These are phyloP conservation scores for Microstegium vimineum DNA, from an alignment of 176 grass and related monocot species.

Conservation along the genomic window DNA sequence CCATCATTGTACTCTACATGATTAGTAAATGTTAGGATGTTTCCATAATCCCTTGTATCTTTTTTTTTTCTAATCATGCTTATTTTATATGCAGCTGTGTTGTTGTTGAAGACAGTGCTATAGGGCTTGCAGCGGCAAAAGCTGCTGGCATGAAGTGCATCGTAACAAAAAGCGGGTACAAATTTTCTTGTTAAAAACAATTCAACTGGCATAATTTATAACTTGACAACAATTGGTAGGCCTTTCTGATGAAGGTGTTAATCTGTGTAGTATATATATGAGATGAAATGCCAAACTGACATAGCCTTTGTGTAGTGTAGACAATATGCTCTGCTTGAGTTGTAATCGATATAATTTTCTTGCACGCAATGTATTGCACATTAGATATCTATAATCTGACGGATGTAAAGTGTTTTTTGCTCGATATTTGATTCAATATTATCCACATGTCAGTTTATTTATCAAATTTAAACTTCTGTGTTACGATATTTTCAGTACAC, in stretches of 20 bases:
- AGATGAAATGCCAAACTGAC: not conserved
- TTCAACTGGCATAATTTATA: too few species aligned
- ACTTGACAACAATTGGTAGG: not conserved
- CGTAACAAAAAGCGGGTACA: slow-evolving; percentile 89
- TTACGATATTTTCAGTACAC: not conserved
- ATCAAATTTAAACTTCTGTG: not conserved
- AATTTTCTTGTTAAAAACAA: not conserved
- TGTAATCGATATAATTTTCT: too few species aligned
- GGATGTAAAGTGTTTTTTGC: not conserved
- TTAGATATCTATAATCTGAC: not conserved
- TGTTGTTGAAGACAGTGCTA: slow-evolving; percentile 92
- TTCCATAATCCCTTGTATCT: not conserved
- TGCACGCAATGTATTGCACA: not conserved
- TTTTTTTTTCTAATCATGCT: slow-evolving; percentile 6
- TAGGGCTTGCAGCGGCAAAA: slow-evolving; percentile 90
- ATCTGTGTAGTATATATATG: not conserved
- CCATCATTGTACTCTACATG: not conserved
- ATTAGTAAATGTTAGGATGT: not conserved
- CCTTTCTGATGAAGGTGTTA: not conserved
- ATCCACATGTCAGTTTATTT: not conserved
- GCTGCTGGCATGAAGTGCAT: slow-evolving; percentile 89
- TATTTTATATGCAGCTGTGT: slow-evolving; percentile 69
- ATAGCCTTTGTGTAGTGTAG: not conserved
- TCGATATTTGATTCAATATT: not conserved
- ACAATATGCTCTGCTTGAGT: not conserved